phyloP scores from a whole-genome alignment of 768 basidiomycete genomes.

The Myochromella boudieri region DNA sequence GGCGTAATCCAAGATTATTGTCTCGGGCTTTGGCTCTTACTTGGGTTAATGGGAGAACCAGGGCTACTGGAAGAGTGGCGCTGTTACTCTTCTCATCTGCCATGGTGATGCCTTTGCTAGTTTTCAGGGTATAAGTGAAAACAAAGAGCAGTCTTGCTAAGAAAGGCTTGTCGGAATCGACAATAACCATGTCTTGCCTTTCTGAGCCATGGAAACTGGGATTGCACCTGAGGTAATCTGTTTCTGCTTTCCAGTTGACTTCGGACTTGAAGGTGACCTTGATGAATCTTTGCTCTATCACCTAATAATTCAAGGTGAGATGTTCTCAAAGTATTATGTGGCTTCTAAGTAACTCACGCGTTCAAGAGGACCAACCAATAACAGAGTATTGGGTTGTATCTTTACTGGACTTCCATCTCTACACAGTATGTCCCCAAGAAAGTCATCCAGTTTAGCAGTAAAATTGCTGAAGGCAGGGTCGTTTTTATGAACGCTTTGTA shows the following conservation, averaged over 20 bases:
- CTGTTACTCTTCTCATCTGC: no score
- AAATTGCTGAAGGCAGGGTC: neutral
- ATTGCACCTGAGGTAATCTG: constrained; percentile 27
- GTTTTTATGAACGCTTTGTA: neutral
- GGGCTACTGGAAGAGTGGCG: no score
- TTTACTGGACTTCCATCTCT: no score
- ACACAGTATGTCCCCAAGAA: neutral
- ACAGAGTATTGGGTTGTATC: no score
- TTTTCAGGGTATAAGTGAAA: neutral
- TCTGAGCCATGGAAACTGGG: constrained; percentile 23
- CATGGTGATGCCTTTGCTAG: no score
- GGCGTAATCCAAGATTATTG: neutral
- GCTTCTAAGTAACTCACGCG: no score
- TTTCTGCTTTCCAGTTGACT: constrained; percentile 23
- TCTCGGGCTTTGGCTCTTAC: no score
- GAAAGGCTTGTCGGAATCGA: neutral
- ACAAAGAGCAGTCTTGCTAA: neutral
- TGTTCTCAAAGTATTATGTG: no score
- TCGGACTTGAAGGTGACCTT: constrained; percentile 24
- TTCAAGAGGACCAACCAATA: no score
- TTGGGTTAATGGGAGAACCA: no score
- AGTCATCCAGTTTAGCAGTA: neutral
- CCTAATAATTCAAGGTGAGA: constrained; percentile 8
- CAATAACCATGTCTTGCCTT: constrained; percentile 19
- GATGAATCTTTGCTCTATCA: constrained; percentile 22